phyloP scores from a whole-genome alignment of 768 basidiomycete genomes.

The Harrya chromipes region DNA sequence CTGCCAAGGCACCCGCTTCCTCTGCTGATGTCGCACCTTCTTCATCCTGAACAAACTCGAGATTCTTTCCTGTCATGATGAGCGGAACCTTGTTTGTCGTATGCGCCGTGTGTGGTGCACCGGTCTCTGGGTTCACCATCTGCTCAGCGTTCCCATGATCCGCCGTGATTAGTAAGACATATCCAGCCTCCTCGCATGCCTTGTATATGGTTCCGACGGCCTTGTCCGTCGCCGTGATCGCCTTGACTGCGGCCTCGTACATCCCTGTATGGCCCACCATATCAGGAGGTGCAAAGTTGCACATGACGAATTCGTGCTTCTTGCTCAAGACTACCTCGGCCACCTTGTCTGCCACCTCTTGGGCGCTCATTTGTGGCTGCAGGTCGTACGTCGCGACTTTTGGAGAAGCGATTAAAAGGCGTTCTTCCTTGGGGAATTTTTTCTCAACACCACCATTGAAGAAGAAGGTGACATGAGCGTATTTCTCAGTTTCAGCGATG shows the following conservation, averaged over 20 bases:
- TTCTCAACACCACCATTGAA: conserved; percentile 97
- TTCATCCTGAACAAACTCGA: conserved; percentile 51
- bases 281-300: conserved; percentile 96
- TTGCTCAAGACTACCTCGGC: conserved; percentile 71
- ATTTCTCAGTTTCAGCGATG: conserved; percentile 98
- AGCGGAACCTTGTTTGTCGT: conserved; percentile 87
- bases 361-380: conserved; percentile 86
- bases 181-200: conserved; percentile 82
- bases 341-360: conserved; percentile 89
- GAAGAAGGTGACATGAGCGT: conserved; percentile 97
- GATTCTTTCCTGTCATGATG: conserved; percentile 72
- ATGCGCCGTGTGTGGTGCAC: conserved; percentile 88
- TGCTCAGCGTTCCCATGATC: conserved; percentile 97
- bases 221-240: conserved; percentile 83
- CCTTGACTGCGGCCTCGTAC: conserved; percentile 87
- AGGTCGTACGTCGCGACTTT: conserved; percentile 95
- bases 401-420: conserved; percentile 87
- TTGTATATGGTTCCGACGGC: conserved; percentile 87
- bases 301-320: conserved; percentile 90
- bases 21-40: conserved; percentile 45
- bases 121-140: conserved; percentile 82
- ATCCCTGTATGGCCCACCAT: conserved; percentile 97
- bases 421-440: conserved; percentile 78
- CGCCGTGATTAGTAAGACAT: conserved; percentile 83
- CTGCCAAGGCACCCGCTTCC: conserved; percentile 77